A percentile compares a stretch with the other conserved stretches of the same genome.
These are phyloP conservation scores for Clarkia xantiana DNA, from an alignment of 345 rosid genomes.

Conservation along the genomic window DNA sequence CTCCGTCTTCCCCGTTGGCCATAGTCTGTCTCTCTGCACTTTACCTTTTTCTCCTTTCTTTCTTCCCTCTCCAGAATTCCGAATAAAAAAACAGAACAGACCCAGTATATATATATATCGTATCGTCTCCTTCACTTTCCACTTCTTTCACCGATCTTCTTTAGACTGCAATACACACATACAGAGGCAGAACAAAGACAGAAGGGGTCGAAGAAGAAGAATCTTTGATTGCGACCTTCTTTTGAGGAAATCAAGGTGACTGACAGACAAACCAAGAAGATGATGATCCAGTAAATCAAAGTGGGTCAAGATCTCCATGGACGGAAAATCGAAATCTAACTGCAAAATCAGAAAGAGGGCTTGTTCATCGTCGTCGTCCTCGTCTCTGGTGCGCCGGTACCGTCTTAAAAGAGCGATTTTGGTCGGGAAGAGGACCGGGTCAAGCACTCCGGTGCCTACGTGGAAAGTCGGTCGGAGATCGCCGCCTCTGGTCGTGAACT, in stretches of 20 bases:
- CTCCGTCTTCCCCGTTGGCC: neutral
- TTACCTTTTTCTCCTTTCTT: neutral
- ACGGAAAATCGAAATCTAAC: constrained; percentile 7
- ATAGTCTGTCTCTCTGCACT: neutral
- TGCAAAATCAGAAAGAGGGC: constrained; percentile 88
- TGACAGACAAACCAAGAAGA: constrained; percentile 16
- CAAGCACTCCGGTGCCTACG: constrained; percentile 56
- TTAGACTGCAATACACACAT: constrained; percentile 4
- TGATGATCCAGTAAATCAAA: neutral
- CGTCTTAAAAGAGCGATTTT: constrained; percentile 73
- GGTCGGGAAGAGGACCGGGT: constrained; percentile 43
- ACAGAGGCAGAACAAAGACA: neutral
- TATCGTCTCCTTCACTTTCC: neutral
- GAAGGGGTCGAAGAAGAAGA: constrained; percentile 10
- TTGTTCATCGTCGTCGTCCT: constrained; percentile 73
- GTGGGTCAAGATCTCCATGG: constrained; percentile 1
- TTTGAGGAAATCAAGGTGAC: constrained; percentile 43
- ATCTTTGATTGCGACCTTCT: constrained; percentile 24
- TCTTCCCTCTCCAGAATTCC: constrained; percentile 20
- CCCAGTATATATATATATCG: neutral
- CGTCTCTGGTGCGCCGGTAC: constrained; percentile 53
- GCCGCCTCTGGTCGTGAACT: constrained; percentile 12
- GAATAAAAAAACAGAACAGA: constrained; percentile 22
- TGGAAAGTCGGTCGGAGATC: constrained; percentile 38
- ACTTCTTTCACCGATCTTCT: neutral